Conservation (phyloP, 2,329 filamentous ascomycete genomes). For the Sclerotinia subarctica region DNA sequence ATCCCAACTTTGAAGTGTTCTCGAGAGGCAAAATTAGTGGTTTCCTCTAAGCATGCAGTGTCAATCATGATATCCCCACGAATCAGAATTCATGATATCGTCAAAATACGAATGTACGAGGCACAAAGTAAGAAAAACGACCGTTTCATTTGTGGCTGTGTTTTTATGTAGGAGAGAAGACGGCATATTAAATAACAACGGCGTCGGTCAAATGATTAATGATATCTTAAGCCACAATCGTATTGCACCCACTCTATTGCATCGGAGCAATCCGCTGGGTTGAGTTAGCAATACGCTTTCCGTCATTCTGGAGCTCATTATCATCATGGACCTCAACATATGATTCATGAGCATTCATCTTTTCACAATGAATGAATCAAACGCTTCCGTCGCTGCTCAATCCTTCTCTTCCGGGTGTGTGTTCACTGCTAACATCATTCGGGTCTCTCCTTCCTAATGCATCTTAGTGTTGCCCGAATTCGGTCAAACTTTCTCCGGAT, state of each 20-base stretch:
- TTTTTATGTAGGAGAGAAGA: not conserved
- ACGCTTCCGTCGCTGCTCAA: not conserved
- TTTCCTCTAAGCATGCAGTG: not conserved
- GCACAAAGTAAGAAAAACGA: not conserved
- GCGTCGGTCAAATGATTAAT: not conserved
- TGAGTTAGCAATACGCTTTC: not conserved
- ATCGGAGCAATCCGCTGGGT: not conserved
- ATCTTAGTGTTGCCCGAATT: not conserved
- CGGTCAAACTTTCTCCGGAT: constrained; percentile 2
- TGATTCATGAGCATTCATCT: not conserved
- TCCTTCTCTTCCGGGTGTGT: not conserved
- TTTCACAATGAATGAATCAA: not conserved
- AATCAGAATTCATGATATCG: not conserved
- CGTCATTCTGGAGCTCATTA: not conserved
- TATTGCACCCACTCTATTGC: not conserved
- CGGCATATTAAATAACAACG: not conserved
- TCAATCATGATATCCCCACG: constrained; percentile 6
- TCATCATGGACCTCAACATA: not conserved
- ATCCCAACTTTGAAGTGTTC: not conserved
- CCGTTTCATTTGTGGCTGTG: constrained; percentile 4
- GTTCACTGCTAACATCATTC: not conserved
- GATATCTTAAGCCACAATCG: not conserved
- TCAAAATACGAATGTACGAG: not conserved
- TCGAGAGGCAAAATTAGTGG: not conserved
- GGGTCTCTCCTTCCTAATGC: constrained; percentile 12